phyloP scores from a whole-genome alignment of 805 yeast species.

The Torulaspora delbrueckii region DNA sequence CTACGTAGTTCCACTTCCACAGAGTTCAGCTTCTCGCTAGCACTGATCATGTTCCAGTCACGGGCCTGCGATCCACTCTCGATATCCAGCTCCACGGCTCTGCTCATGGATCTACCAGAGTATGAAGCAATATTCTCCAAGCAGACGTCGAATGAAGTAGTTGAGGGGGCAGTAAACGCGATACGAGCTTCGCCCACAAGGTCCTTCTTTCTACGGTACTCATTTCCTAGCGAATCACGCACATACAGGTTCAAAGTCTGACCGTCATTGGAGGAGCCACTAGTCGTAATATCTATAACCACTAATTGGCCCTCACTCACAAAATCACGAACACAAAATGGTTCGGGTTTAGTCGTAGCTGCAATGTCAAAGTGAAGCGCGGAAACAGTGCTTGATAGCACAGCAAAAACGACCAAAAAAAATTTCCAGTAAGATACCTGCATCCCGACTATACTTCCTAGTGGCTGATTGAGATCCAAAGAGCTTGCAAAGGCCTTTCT shows the following conservation, averaged over 20 bases:
- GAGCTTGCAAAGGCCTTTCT: neutral
- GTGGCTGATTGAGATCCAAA: neutral
- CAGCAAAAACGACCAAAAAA: constrained; percentile 6
- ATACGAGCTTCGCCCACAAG: constrained; percentile 66
- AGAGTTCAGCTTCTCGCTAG: constrained; percentile 88
- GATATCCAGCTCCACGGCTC: constrained; percentile 83
- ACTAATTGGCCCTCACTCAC: constrained; percentile 80
- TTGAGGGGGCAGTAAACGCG: constrained; percentile 79
- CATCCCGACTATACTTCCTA: neutral
- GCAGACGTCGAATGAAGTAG: constrained; percentile 87
- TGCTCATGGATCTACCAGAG: constrained; percentile 43
- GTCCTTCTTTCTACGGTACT: constrained; percentile 71
- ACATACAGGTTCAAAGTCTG: constrained; percentile 67
- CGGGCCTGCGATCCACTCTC: constrained; percentile 96
- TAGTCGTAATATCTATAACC: constrained; percentile 71
- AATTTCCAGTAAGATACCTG: constrained; percentile 4
- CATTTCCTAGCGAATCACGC: constrained; percentile 79
- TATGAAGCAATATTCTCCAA: constrained; percentile 58
- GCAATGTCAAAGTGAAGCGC: constrained; percentile 52
- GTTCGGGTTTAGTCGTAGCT: constrained; percentile 44
- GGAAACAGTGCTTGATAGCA: constrained; percentile 2
- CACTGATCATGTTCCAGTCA: constrained; percentile 95
- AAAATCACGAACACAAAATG: constrained; percentile 89
- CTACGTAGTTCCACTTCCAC: constrained; percentile 85
- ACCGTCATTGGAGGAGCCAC: constrained; percentile 81